Evolutionary conservation across 1,139 yeast genomes (phyloP).

Genomic region (Groenewaldozyma auringiensis): DNA sequence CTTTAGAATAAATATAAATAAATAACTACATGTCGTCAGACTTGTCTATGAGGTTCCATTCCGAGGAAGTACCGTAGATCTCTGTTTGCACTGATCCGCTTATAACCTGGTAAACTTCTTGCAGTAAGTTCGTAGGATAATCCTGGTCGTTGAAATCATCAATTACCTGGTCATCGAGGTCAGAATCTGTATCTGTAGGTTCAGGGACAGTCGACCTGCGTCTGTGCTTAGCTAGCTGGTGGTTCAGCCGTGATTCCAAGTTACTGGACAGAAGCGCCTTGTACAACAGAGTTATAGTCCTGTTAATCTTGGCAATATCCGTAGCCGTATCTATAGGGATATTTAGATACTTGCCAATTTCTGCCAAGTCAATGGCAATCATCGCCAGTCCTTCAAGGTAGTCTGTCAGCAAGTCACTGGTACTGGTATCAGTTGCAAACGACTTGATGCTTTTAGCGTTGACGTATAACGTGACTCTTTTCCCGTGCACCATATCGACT

Average conservation of each 20-base stretch:
- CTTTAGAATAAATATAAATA: no score
- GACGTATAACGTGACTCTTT: conserved; percentile 13
- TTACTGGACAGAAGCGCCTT: conserved; percentile 1
- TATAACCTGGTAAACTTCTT: neutral
- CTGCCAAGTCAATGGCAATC: conserved; percentile 28
- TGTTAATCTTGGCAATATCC: conserved; percentile 15
- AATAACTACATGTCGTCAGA: conserved; percentile 4
- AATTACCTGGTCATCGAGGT: neutral
- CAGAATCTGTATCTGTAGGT: neutral
- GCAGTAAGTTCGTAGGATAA: neutral
- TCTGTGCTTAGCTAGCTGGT: neutral
- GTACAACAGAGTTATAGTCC: conserved; percentile 12
- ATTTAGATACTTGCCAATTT: conserved; percentile 18
- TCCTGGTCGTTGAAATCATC: neutral
- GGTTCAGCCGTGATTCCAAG: neutral
- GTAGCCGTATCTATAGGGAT: conserved; percentile 10
- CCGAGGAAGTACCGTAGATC: conserved; percentile 29
- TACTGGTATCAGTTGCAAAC: conserved; percentile 21
- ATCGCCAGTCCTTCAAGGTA: conserved; percentile 30
- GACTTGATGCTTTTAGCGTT: conserved; percentile 12
- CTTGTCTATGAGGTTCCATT: conserved; percentile 31
- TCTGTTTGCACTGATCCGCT: neutral
- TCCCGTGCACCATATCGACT: conserved; percentile 14
- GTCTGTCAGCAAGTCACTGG: neutral
- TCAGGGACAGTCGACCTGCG: neutral